Base-by-base conservation (phyloP, 331 rosid species). In the Dryas integrifolia region DNA sequence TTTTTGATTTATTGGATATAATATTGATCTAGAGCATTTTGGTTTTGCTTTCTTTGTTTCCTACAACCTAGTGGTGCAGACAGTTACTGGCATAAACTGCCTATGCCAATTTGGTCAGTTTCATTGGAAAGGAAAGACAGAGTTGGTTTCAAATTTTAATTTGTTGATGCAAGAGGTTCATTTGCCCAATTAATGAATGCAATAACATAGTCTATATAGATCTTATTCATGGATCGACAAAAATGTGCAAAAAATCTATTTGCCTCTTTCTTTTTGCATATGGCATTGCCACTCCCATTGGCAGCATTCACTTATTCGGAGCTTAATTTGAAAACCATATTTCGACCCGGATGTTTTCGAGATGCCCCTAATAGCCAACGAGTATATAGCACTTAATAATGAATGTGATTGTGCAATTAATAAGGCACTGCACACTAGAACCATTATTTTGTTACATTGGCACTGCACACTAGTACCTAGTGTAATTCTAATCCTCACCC, bases 171-270 rank as follows among this genome's bases (percentile, higher is more conserved):
- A 30, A 30, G 35, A 30, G 35, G 2, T 30, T 30, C 35, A 30
- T 30, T 30, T 30, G 35, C 35, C 35, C 3, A 30, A 30, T 30
- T 30, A 30, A 30, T 30, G 35, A 30, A 30, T 30, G 35, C 2
- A 30, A 30, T 30, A 30, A 2, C 35, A 30, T 30, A 30, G 35
- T 2, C 2, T 1, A 30, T 30, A 30, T 30, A 30, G 35, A 30
- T 30, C 35, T 30, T 30, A 30, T 30, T 30, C 35, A 58, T 58
- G 41, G 35, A 58, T n/a, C n/a, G 15, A 7, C 63, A 21, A 58
- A 58, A n/a, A 58, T 2, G 26, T 5, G 59, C 53, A 67, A 67
- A 67, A 67, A 2, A 58, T 70, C 30, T 57, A 44, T 71, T 21
- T 35, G 55, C 45, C 9, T 56, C 21, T 44, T 56, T 21, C 75